A percentile compares a stretch with the other conserved stretches of the same genome.
Conservation (phyloP, 768 basidiomycete genomes). For the Hortiboletus campestris region DNA sequence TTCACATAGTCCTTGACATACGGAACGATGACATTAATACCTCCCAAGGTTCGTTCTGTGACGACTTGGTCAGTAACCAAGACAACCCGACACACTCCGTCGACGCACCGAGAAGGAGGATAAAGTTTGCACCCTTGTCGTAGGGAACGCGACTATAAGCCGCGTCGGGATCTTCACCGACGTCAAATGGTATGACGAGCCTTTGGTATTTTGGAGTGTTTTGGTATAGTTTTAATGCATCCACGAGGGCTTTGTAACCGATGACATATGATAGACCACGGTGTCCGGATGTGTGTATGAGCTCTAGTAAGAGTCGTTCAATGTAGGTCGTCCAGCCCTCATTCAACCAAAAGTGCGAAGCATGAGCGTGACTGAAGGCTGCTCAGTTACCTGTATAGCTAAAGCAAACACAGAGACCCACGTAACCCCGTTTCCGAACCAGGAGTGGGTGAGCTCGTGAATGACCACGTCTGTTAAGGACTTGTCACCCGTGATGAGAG, state of each 20-base stretch:
- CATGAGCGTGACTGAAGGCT: constrained; percentile 55
- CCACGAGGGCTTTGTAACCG: constrained; percentile 68
- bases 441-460: constrained; percentile 84
- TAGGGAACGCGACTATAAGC: constrained; percentile 79
- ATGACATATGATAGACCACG: constrained; percentile 81
- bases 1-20: constrained; percentile 55
- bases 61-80: background rate
- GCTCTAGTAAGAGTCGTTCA: constrained; percentile 74
- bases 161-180: constrained; percentile 75
- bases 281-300: constrained; percentile 67
- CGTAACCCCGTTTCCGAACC: constrained; percentile 93
- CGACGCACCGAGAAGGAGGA: constrained; percentile 70
- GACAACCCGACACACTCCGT: no score
- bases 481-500: constrained; percentile 84
- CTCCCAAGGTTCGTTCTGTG: constrained; percentile 52
- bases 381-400: background rate
- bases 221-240: constrained; percentile 62
- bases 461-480: constrained; percentile 86
- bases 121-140: constrained; percentile 86
- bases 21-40: constrained; percentile 53
- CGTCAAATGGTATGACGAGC: constrained; percentile 70
- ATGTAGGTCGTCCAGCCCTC: constrained; percentile 96
- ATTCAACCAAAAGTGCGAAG: constrained; percentile 86
- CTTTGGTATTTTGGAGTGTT: constrained; percentile 69
- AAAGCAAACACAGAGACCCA: constrained; percentile 28